Evolutionary conservation across 2,329 filamentous ascomycete genomes (phyloP), one percentile per base, ranked within the genome.

Genomic region (Diplodia intermedia): DNA sequence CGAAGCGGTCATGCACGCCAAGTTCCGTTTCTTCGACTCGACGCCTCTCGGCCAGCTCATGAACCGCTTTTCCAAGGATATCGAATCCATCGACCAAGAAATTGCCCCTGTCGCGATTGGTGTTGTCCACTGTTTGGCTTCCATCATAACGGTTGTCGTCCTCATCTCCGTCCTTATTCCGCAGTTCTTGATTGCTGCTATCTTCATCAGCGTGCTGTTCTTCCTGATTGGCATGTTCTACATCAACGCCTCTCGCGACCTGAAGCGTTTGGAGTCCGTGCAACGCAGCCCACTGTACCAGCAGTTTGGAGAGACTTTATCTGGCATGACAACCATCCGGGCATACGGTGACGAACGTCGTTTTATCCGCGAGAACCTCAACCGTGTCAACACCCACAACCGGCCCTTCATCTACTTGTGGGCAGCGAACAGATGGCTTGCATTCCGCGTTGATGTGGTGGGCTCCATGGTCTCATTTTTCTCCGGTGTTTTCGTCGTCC

Each of bases 61-160:
- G 90, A 99, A 99, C 80, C 89, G 95, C 23, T 99, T 99, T 82
- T 98, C 94, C 78, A 98, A 98, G 80, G 95, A 99, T 78, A 87
- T 99, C 15, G 94, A 99, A 78, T 89, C 93, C 12, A 86, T 99
- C 23, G 95, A 99, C 73, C 95, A 99, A 77, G 95, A 99, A 78
- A 92, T 99, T 68, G 94, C 95, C 0, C 93, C 94, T 2, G 89
- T 96, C 50, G 94, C 95, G 26, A 94, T 98, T 72, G 88, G 89
- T 61, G 87, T 90, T 71, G 82, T 90, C 20, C 88, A 90, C 75
- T 89, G 88, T 74, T 76, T 90, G 62, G 87, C 86, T 18, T 88
- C 87, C 2, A 87, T 98, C 54, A 76, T 95, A 47, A 94, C 97
- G 67, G 97, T 97, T 9, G 89, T 98, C 47, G 85, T 91, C 12